Percentiles rank a stretch among this genome's conserved stretches.
Conservation (phyloP, 1,284 basidiomycete species). For the Paramarasmius palmivorus region DNA sequence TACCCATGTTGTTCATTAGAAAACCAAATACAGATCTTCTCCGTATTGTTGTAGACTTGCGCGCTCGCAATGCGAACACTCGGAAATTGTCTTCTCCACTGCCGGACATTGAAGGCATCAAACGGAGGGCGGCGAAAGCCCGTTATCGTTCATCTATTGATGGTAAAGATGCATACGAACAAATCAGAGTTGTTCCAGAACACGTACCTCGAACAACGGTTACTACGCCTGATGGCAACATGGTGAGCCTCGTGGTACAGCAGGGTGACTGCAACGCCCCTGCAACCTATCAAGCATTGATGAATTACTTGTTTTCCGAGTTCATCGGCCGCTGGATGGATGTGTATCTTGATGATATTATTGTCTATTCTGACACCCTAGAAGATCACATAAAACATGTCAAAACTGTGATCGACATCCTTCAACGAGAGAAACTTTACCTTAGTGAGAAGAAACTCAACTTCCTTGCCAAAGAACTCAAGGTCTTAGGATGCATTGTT, state of each 20-base stretch:
- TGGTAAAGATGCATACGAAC: no score
- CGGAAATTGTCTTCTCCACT: slow-evolving; percentile 5
- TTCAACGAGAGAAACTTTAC: slow-evolving; percentile 25
- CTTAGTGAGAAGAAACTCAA: slow-evolving; percentile 26
- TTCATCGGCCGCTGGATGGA: slow-evolving; percentile 28
- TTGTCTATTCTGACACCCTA: slow-evolving; percentile 27
- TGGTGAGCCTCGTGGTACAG: slow-evolving; percentile 30
- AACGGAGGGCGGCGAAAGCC: background rate
- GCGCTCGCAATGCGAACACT: slow-evolving; percentile 11
- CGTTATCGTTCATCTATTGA: slow-evolving; percentile 20
- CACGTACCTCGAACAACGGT: slow-evolving; percentile 24
- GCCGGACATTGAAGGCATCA: slow-evolving; percentile 3
- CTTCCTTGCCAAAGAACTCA: no score
- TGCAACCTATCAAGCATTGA: slow-evolving; percentile 24
- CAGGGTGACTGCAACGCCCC: no score
- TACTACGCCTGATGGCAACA: slow-evolving; percentile 28
- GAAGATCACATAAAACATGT: slow-evolving; percentile 30
- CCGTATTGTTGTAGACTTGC: slow-evolving; percentile 5
- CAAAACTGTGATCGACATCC: slow-evolving; percentile 20
- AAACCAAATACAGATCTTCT: slow-evolving; percentile 4
- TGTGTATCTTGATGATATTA: slow-evolving; percentile 31
- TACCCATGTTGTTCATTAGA: slow-evolving; percentile 24
- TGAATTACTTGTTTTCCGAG: slow-evolving; percentile 29
- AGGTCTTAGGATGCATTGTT: no score
- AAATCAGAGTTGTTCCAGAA: slow-evolving; percentile 23